A percentile compares a stretch with the other conserved stretches of the same genome.
phyloP scores from a whole-genome alignment of 2,329 filamentous ascomycete species.

The Monosporascus sp. region DNA sequence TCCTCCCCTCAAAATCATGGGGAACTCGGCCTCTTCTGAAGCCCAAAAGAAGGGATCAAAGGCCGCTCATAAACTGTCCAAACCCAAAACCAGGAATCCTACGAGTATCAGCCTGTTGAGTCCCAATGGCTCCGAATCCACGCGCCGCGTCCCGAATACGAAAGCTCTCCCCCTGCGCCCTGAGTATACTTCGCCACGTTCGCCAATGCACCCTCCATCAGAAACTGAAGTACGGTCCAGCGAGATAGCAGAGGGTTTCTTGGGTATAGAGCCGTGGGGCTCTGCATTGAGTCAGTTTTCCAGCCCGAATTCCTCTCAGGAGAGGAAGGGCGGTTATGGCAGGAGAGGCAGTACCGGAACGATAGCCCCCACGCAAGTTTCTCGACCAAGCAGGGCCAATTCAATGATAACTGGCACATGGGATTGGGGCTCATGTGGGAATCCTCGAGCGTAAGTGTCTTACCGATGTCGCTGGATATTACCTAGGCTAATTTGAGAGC shows the following conservation, averaged over 20 bases:
- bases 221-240: slow-evolving; percentile 3
- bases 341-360: slow-evolving; percentile 26
- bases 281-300: slow-evolving; percentile 26
- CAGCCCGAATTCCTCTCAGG: slow-evolving; percentile 30
- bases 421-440: slow-evolving; percentile 3
- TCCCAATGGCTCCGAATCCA: slow-evolving; percentile 27
- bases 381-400: slow-evolving; percentile 23
- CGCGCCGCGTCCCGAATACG: slow-evolving; percentile 22
- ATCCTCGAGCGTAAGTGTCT: slow-evolving; percentile 10
- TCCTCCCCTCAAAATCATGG: slow-evolving; percentile 34
- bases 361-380: slow-evolving; percentile 13
- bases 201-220: slow-evolving; percentile 13
- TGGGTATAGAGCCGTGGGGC: slow-evolving; percentile 6
- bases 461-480: not conserved
- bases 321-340: slow-evolving; percentile 10
- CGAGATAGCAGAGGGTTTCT: not conserved
- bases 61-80: slow-evolving; percentile 45
- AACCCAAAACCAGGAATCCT: slow-evolving; percentile 39
- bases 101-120: slow-evolving; percentile 37
- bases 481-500: slow-evolving; percentile 3
- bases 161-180: slow-evolving; percentile 21
- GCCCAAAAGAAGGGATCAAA: slow-evolving; percentile 30
- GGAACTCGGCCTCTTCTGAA: slow-evolving; percentile 44
- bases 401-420: slow-evolving; percentile 23
- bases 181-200: slow-evolving; percentile 12